phyloP scores from a whole-genome alignment of 2,329 filamentous ascomycete genomes.

The Aspergillus tamarii region DNA sequence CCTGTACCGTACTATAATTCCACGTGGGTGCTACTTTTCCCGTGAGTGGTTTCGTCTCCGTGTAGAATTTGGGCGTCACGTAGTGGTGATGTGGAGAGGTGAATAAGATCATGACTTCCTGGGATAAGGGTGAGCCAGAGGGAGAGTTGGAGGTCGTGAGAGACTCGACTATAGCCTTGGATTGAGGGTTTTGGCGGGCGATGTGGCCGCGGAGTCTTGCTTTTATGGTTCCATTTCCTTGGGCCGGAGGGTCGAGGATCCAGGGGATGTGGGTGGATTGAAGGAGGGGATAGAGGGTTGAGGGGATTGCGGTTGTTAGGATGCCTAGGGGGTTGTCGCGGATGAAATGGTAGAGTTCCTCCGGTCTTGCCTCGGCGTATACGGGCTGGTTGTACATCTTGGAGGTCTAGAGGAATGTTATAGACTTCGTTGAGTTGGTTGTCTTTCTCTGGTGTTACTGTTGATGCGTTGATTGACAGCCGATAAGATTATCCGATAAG shows the following conservation, averaged over 20 bases:
- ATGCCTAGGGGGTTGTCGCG: neutral
- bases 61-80: neutral
- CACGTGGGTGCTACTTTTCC: neutral
- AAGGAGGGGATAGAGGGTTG: neutral
- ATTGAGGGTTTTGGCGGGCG: neutral
- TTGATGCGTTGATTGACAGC: neutral
- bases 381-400: neutral
- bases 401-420: too few relatives aligned
- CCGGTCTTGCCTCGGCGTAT: neutral
- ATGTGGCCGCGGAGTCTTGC: neutral
- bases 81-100: neutral
- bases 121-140: neutral
- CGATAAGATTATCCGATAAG: neutral
- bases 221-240: rapidly evolving
- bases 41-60: neutral
- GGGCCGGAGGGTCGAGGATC: neutral
- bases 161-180: neutral
- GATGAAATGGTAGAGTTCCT: neutral
- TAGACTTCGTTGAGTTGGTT: neutral
- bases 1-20: neutral
- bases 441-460: neutral
- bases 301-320: neutral
- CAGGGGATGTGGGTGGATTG: neutral
- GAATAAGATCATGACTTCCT: neutral
- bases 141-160: neutral